These are phyloP conservation scores for Calonectria henricotiae DNA, from an alignment of 2,329 filamentous ascomycete species.

Conservation along the genomic window DNA sequence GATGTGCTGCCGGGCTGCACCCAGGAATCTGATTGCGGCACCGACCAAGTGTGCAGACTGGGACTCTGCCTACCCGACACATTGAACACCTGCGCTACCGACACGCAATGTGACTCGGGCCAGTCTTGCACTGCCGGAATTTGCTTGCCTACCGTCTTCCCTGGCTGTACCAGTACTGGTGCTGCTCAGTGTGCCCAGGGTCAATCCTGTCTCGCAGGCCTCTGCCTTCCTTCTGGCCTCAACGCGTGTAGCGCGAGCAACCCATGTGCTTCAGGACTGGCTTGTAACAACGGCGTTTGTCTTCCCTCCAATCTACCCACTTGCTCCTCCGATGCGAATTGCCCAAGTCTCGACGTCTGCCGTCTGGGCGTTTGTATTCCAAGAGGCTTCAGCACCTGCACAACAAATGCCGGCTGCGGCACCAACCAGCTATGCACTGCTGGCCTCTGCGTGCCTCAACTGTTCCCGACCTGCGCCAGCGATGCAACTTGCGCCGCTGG, in stretches of 20 bases:
- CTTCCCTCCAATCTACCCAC: not conserved
- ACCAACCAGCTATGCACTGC: slow-evolving; percentile 5
- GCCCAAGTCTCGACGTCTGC: slow-evolving; percentile 6
- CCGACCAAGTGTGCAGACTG: slow-evolving; percentile 12
- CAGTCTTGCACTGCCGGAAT: slow-evolving; percentile 29
- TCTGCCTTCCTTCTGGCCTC: slow-evolving; percentile 11
- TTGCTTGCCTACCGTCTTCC: slow-evolving; percentile 19
- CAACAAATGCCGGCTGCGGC: not conserved
- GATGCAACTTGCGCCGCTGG: not conserved
- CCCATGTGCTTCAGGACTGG: slow-evolving; percentile 2
- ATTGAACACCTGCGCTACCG: not conserved
- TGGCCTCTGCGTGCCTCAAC: slow-evolving; percentile 4
- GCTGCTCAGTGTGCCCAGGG: not conserved
- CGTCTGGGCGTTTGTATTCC: slow-evolving; percentile 26
- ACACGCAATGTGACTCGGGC: slow-evolving; percentile 9
- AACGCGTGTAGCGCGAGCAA: not conserved
- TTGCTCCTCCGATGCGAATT: slow-evolving; percentile 1
- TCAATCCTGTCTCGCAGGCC: slow-evolving; percentile 23
- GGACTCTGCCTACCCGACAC: slow-evolving; percentile 22
- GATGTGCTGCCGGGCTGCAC: slow-evolving; percentile 4
- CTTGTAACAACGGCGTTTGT: slow-evolving; percentile 5
- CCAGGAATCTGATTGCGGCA: not conserved
- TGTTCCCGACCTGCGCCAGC: slow-evolving; percentile 17
- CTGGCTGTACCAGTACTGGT: not conserved
- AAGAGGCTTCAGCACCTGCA: not conserved